phyloP scores from a whole-genome alignment of 352 stramenopile genomes.

The Phytophthora uliginosa region DNA sequence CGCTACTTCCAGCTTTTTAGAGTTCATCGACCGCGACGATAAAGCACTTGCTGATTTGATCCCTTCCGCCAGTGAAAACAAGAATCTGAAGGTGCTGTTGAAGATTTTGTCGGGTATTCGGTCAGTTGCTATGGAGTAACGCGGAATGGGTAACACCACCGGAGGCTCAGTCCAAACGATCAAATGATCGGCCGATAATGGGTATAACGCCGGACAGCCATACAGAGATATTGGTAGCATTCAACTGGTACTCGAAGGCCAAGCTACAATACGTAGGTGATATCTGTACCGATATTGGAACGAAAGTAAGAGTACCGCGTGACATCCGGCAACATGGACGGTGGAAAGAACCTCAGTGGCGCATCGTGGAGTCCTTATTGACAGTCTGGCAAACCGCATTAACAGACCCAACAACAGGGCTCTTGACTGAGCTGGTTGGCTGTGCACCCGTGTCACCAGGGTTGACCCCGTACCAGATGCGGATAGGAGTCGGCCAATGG shows the following conservation, averaged over 20 bases:
- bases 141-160: background rate
- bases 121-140: slow-evolving; percentile 7
- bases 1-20: slow-evolving; percentile 8
- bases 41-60: slow-evolving; percentile 14
- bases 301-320: background rate
- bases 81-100: slow-evolving; percentile 5
- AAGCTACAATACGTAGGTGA: background rate
- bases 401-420: no score
- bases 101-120: background rate
- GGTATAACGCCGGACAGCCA: background rate
- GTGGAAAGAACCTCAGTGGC: no score
- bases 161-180: background rate
- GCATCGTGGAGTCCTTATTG: no score
- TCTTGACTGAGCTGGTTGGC: no score
- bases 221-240: background rate
- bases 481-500: background rate
- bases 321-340: no score
- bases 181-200: background rate
- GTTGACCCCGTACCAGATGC: background rate
- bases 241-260: background rate
- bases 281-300: background rate
- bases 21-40: slow-evolving; percentile 17
- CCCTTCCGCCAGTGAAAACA: slow-evolving; percentile 7
- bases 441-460: background rate
- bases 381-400: no score